Evolutionary conservation across 2,329 filamentous ascomycete genomes (phyloP).

Genomic region (Fusarium hostae): DNA sequence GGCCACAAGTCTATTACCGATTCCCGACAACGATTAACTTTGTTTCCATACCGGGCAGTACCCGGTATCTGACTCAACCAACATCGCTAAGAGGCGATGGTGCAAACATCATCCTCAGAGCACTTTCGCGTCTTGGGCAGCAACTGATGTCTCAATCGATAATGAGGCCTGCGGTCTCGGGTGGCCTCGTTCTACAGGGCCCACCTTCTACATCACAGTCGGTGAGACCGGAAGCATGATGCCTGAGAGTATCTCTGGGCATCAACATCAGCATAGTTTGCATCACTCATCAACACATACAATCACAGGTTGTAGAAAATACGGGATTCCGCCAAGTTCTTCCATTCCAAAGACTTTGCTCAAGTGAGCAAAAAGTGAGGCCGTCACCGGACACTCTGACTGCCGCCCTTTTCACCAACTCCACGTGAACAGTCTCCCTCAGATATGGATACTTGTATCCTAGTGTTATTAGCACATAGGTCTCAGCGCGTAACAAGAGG

Average conservation of each 20-base stretch:
- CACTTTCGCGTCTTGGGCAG: neutral
- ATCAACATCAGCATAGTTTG: neutral
- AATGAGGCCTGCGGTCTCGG: neutral
- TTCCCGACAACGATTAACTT: neutral
- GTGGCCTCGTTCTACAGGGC: neutral
- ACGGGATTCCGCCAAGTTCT: slow-evolving; percentile 3
- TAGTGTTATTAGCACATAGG: too few relatives aligned
- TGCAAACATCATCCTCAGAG: neutral
- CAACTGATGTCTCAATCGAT: neutral
- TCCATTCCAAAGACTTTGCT: too few relatives aligned
- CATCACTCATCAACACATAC: too few relatives aligned
- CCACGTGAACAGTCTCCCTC: too few relatives aligned
- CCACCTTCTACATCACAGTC: neutral
- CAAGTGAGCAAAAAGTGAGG: too few relatives aligned
- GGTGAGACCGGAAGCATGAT: neutral
- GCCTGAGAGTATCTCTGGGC: too few relatives aligned
- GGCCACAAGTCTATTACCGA: neutral
- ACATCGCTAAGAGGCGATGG: neutral
- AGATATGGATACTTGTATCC: too few relatives aligned
- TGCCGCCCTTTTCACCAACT: too few relatives aligned
- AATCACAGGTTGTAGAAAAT: slow-evolving; percentile 15
- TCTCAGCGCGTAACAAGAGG: too few relatives aligned
- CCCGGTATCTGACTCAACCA: neutral
- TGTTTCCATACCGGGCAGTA: neutral
- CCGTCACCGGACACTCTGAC: too few relatives aligned